Evolutionary conservation across 352 stramenopile genomes (phyloP).

Genomic region (Phytophthora sp.): DNA sequence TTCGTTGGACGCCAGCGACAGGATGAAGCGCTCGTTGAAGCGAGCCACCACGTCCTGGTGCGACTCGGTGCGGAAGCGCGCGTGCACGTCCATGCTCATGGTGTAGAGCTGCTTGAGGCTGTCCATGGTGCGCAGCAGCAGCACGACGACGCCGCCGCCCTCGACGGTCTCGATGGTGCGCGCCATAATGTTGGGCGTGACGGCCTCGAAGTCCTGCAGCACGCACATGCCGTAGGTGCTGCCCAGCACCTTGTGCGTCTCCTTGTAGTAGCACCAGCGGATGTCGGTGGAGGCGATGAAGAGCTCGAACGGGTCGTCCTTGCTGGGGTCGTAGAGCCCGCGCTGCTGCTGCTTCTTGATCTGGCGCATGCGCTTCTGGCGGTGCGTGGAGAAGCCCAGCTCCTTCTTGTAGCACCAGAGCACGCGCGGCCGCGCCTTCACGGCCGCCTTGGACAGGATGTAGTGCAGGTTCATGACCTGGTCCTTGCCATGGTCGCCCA

Average conservation of each 20-base stretch:
- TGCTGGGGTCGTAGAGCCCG: slow-evolving; percentile 92
- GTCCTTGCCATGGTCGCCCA: slow-evolving; percentile 99
- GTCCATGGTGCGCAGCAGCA: slow-evolving; percentile 98
- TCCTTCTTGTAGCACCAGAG: slow-evolving; percentile 99
- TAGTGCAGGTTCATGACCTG: slow-evolving; percentile 99
- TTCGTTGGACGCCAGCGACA: slow-evolving; percentile 95
- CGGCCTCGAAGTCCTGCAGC: slow-evolving; percentile 98
- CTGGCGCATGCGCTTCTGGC: slow-evolving; percentile 93
- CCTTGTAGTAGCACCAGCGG: slow-evolving; percentile 99
- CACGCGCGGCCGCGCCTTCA: slow-evolving; percentile 96
- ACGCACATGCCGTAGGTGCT: slow-evolving; percentile 99
- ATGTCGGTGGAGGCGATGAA: slow-evolving; percentile 99
- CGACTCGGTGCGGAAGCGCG: slow-evolving; percentile 91
- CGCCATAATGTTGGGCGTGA: slow-evolving; percentile 99
- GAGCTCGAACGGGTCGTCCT: slow-evolving; percentile 98
- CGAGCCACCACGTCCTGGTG: slow-evolving; percentile 96
- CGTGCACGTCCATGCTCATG: slow-evolving; percentile 98
- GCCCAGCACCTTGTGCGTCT: slow-evolving; percentile 99
- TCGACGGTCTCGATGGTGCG: slow-evolving; percentile 99
- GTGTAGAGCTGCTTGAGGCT: slow-evolving; percentile 99
- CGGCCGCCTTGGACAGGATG: slow-evolving; percentile 95
- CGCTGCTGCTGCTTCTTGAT: slow-evolving; percentile 96
- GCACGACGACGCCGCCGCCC: slow-evolving; percentile 96
- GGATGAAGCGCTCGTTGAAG: slow-evolving; percentile 99
- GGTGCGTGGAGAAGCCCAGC: slow-evolving; percentile 98